Evolutionary conservation across 768 basidiomycete species (phyloP).

Genomic region (Calocybe gangraenosa): DNA sequence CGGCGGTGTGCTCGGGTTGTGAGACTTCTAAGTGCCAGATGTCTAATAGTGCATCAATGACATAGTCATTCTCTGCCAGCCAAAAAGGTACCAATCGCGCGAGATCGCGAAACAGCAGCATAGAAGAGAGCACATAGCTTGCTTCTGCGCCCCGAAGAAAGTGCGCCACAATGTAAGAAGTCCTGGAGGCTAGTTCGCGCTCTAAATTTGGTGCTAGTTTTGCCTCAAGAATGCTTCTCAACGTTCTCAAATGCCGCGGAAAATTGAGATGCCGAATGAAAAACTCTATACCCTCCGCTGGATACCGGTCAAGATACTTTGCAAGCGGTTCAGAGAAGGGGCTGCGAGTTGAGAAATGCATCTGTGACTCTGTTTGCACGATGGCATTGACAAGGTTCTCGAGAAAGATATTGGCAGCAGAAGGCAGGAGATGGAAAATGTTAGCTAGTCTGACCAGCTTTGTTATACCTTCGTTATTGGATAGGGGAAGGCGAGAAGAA

Average conservation of each 20-base stretch:
- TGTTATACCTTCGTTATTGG: constrained; percentile 87
- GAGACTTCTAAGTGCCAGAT: constrained; percentile 64
- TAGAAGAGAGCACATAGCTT: constrained; percentile 57
- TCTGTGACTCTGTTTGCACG: constrained; percentile 86
- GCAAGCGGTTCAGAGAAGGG: constrained; percentile 93
- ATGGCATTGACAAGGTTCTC: constrained; percentile 82
- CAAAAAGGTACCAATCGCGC: constrained; percentile 62
- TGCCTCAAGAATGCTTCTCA: constrained; percentile 79
- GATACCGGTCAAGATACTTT: constrained; percentile 88
- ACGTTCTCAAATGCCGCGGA: constrained; percentile 75
- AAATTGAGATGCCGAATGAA: constrained; percentile 78
- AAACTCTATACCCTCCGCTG: constrained; percentile 78
- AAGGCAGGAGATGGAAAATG: constrained; percentile 94
- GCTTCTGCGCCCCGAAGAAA: constrained; percentile 49
- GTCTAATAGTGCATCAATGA: constrained; percentile 65
- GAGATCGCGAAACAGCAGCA: constrained; percentile 77
- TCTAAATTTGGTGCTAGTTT: constrained; percentile 72
- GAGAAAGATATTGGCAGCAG: constrained; percentile 89
- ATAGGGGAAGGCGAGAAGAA: constrained; percentile 73
- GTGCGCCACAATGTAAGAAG: constrained; percentile 45
- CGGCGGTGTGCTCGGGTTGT: constrained; percentile 37
- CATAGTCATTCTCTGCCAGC: constrained; percentile 63
- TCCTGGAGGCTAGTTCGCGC: constrained; percentile 61
- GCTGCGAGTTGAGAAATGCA: constrained; percentile 86
- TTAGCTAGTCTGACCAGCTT: constrained; percentile 95